Percentiles rank a stretch among this genome's conserved stretches.
Evolutionary conservation across 805 yeast genomes (phyloP).

Genomic region (Candida maris): DNA sequence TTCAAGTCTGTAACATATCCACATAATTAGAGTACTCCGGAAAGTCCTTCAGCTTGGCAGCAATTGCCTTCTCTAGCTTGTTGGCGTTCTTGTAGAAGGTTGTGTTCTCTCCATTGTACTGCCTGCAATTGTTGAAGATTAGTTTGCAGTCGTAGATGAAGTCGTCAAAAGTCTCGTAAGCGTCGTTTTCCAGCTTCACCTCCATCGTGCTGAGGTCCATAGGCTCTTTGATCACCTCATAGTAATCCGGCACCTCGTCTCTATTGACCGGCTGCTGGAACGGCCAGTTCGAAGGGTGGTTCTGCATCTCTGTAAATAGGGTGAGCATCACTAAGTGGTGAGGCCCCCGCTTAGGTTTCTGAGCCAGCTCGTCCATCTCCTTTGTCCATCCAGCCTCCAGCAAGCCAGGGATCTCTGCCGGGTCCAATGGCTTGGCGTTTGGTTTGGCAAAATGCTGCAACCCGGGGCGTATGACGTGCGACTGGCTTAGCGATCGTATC

Average conservation of each 20-base stretch:
- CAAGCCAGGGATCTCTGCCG: conserved; percentile 83
- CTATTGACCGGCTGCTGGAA: conserved; percentile 88
- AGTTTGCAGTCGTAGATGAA: conserved; percentile 85
- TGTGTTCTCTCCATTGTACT: conserved; percentile 90
- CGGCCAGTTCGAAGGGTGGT: conserved; percentile 98
- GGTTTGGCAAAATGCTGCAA: conserved; percentile 60
- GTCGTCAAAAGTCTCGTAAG: conserved; percentile 86
- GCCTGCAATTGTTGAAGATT: conserved; percentile 85
- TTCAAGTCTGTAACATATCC: conserved; percentile 40
- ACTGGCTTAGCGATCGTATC: conserved; percentile 71
- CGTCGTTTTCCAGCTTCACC: conserved; percentile 84
- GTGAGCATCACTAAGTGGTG: conserved; percentile 94
- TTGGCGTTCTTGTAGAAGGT: conserved; percentile 95
- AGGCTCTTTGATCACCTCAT: conserved; percentile 94
- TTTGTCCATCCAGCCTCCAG: conserved; percentile 97
- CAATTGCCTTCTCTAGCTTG: conserved; percentile 86
- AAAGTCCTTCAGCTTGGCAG: conserved; percentile 75
- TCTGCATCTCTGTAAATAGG: conserved; percentile 79
- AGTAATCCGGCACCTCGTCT: conserved; percentile 94
- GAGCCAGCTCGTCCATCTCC: conserved; percentile 96
- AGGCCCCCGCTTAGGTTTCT: conserved; percentile 90
- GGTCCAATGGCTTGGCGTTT: conserved; percentile 57
- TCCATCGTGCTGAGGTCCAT: conserved; percentile 98
- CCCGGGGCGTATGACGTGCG: conserved; percentile 82
- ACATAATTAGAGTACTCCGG: conserved; percentile 87